Evolutionary conservation across 768 basidiomycete species (phyloP).

Genomic region (Kwoniella sp.): DNA sequence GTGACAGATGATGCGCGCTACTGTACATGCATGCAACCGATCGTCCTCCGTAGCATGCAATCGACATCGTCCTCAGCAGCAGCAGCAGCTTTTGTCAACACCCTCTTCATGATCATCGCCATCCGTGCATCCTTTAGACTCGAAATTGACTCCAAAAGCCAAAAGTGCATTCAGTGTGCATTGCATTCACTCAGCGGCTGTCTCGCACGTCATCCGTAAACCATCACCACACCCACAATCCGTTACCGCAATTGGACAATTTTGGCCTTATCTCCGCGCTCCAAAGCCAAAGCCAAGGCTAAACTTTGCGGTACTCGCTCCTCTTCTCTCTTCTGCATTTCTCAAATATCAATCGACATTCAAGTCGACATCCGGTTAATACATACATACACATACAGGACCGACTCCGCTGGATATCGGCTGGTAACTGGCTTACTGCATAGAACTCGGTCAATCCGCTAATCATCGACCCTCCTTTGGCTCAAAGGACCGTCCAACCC

Average conservation of each 20-base stretch:
- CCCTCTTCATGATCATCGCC: not conserved
- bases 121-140: too few relatives aligned
- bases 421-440: not conserved
- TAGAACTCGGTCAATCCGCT: not conserved
- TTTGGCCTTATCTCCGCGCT: not conserved
- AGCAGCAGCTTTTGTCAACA: not conserved
- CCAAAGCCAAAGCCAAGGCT: not conserved
- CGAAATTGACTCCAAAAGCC: not conserved
- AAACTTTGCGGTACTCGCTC: conserved; percentile 1
- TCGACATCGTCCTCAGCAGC: not conserved
- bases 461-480: conserved; percentile 1
- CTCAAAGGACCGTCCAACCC: not conserved
- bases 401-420: too few relatives aligned
- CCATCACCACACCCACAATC: not conserved
- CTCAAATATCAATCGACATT: not conserved
- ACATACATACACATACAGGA: too few relatives aligned
- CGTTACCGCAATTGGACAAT: not conserved
- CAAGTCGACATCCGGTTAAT: not conserved
- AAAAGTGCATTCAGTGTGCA: too few relatives aligned
- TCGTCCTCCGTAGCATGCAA: not conserved
- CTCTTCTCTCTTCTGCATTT: not conserved
- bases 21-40: not conserved
- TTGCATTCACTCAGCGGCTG: not conserved
- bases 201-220: conserved; percentile 1
- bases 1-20: not conserved